Percentiles rank a stretch among this genome's conserved stretches.
phyloP scores from a whole-genome alignment of 2,329 filamentous ascomycete genomes.

The Alternaria sp. region DNA sequence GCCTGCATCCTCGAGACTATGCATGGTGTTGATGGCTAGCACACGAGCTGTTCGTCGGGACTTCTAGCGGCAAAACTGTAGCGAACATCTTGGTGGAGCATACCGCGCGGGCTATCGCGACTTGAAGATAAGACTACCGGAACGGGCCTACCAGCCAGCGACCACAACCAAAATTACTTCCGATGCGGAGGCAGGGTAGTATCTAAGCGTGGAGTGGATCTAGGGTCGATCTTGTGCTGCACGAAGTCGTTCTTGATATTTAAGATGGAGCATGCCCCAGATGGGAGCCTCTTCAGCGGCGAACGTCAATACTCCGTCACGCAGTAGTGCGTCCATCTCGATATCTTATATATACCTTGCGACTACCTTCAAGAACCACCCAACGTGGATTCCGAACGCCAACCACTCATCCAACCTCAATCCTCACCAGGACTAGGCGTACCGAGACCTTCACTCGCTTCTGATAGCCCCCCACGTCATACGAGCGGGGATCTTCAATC shows the following conservation, averaged over 20 bases:
- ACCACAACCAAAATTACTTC: slow-evolving; percentile 4
- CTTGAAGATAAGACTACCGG: slow-evolving; percentile 33
- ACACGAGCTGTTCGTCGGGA: slow-evolving; percentile 10
- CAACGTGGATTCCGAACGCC: slow-evolving; percentile 33
- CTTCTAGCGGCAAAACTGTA: slow-evolving; percentile 9
- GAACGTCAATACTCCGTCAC: not conserved
- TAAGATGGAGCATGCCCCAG: slow-evolving; percentile 22
- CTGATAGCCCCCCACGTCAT: slow-evolving; percentile 40
- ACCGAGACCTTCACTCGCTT: slow-evolving; percentile 25
- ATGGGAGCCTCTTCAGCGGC: not conserved
- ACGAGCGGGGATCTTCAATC: slow-evolving; percentile 32
- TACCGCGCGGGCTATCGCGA: slow-evolving; percentile 23
- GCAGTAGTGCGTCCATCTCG: not conserved
- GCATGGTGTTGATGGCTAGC: slow-evolving; percentile 5
- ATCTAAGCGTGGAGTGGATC: slow-evolving; percentile 10
- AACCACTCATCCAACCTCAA: slow-evolving; percentile 35
- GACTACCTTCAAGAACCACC: slow-evolving; percentile 2
- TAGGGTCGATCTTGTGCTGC: slow-evolving; percentile 4
- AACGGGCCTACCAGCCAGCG: slow-evolving; percentile 25
- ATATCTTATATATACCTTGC: not conserved
- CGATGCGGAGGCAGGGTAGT: slow-evolving; percentile 14
- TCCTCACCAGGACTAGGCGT: slow-evolving; percentile 21
- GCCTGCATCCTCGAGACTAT: not conserved
- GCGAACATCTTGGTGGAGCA: slow-evolving; percentile 9
- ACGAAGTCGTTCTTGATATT: slow-evolving; percentile 10